Conservation (phyloP, 2,329 filamentous ascomycete genomes). For the Parastagonospora avenae region DNA sequence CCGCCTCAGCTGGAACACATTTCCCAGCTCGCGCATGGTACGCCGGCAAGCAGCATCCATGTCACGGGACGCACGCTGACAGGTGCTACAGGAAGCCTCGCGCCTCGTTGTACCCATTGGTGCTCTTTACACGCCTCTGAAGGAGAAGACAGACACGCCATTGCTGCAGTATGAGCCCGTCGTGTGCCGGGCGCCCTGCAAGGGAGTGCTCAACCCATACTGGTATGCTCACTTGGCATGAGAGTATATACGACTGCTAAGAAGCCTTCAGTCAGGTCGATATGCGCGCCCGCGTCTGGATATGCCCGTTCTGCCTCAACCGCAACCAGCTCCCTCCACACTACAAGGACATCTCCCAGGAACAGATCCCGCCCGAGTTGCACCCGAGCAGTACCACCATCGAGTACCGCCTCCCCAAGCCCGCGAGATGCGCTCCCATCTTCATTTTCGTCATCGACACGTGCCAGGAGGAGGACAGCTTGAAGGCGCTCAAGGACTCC, state of each 20-base stretch:
- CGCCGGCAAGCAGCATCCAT: slow-evolving; percentile 14
- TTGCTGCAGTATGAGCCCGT: slow-evolving; percentile 95
- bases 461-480: slow-evolving; percentile 85
- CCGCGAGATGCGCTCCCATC: slow-evolving; percentile 83
- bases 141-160: slow-evolving; percentile 89
- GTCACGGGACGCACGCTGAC: slow-evolving; percentile 30
- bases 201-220: slow-evolving; percentile 94
- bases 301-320: slow-evolving; percentile 86
- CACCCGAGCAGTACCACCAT: slow-evolving; percentile 86
- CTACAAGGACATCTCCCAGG: slow-evolving; percentile 87
- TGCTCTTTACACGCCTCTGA: slow-evolving; percentile 91
- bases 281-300: slow-evolving; percentile 82
- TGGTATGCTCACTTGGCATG: slow-evolving; percentile 65
- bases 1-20: slow-evolving; percentile 97
- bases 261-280: slow-evolving; percentile 70
- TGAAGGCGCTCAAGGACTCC: slow-evolving; percentile 82
- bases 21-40: slow-evolving; percentile 95
- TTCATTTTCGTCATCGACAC: slow-evolving; percentile 88
- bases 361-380: slow-evolving; percentile 81
- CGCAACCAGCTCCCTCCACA: slow-evolving; percentile 81
- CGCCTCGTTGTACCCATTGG: slow-evolving; percentile 94
- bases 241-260: slow-evolving; percentile 19
- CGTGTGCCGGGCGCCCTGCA: slow-evolving; percentile 93
- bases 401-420: slow-evolving; percentile 80
- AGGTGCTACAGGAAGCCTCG: slow-evolving; percentile 75